Evolutionary conservation across 2,329 filamentous ascomycete genomes (phyloP).

Genomic region (Colletotrichum graminicola): DNA sequence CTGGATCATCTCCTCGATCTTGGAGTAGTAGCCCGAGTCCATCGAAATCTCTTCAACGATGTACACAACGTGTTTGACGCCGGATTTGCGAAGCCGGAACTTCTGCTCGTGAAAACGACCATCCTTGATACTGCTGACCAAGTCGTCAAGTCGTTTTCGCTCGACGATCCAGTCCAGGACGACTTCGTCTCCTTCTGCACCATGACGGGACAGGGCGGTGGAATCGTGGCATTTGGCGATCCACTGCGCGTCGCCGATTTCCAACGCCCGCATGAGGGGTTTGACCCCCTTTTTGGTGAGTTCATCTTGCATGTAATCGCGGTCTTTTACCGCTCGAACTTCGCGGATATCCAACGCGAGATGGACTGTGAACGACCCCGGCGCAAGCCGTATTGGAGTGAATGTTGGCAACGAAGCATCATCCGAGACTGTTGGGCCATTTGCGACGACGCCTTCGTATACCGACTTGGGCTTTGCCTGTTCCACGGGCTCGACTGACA

Average conservation of each 20-base stretch:
- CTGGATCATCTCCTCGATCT: slow-evolving; percentile 75
- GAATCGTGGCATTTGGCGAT: slow-evolving; percentile 78
- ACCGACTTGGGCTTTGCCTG: slow-evolving; percentile 44
- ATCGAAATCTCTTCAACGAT: slow-evolving; percentile 80
- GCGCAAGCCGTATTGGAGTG: slow-evolving; percentile 70
- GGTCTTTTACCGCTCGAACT: slow-evolving; percentile 77
- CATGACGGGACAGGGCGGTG: slow-evolving; percentile 65
- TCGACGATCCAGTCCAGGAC: slow-evolving; percentile 86
- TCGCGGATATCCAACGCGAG: slow-evolving; percentile 82
- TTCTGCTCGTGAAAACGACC: slow-evolving; percentile 88
- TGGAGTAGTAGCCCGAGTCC: slow-evolving; percentile 63
- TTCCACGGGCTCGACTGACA: slow-evolving; percentile 34
- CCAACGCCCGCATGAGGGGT: slow-evolving; percentile 75
- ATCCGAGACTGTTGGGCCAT: slow-evolving; percentile 50
- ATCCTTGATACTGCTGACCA: slow-evolving; percentile 85
- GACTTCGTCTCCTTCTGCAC: slow-evolving; percentile 75
- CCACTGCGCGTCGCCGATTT: slow-evolving; percentile 84
- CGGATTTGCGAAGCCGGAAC: slow-evolving; percentile 79
- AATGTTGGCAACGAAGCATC: slow-evolving; percentile 59
- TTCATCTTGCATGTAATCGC: slow-evolving; percentile 82
- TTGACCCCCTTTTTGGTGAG: slow-evolving; percentile 74
- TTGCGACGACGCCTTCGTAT: slow-evolving; percentile 57
- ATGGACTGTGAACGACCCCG: slow-evolving; percentile 78
- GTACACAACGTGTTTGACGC: slow-evolving; percentile 82
- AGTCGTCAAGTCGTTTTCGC: slow-evolving; percentile 82